Base-by-base conservation (phyloP, 163 green algal species). In the Scenedesmus sp. region DNA sequence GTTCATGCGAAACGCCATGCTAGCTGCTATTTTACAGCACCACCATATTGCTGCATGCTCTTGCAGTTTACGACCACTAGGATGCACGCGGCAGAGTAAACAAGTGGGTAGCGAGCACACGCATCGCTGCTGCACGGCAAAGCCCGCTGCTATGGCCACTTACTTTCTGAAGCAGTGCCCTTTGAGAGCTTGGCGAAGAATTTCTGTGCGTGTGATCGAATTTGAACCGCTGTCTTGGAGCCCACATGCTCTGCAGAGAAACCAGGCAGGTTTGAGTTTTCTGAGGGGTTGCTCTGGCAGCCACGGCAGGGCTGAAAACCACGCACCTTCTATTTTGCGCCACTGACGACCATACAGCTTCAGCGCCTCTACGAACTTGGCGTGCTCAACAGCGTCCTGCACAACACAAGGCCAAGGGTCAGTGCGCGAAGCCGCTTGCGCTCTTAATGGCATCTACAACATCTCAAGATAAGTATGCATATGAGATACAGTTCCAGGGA, bases 191-290 rank as follows among this genome's bases (percentile, higher is more conserved):
- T 99, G 78, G 93, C 92, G 88, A 99, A 99, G 90, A 99, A 99
- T 90, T 99, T 99, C 89, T 99, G 97, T 0, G 98, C 97, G 80
- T 99, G 97, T 4, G 94, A 97, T 5, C 98, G 93, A 83, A 99
- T 99, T 83, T 99, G 98, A 10, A 99, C 96, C 0, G 97, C 96
- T 0, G 96, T 98, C 92, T 99, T 99, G 40, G 96, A 98, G 53
- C 96, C 96, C 24, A 99, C 96, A 85, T 98, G 94, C 89, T 98
- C 97, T 97, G 95, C 88, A 30, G 30, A 30, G 37, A 12, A 51
- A 44, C 43, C n/a, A 68, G 46, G 9, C 24, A 40, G 83, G 13
- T 42, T 53, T 53, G 33, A 53, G 24, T 30, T 65, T 65, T 40
- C n/a, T 43, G 33, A 12, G 40, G 46, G 10, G 42, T 43, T 49